These are phyloP conservation scores for Thermochaetoides thermophila DNA, from an alignment of 495 filamentous ascomycete species.

Conservation along the genomic window DNA sequence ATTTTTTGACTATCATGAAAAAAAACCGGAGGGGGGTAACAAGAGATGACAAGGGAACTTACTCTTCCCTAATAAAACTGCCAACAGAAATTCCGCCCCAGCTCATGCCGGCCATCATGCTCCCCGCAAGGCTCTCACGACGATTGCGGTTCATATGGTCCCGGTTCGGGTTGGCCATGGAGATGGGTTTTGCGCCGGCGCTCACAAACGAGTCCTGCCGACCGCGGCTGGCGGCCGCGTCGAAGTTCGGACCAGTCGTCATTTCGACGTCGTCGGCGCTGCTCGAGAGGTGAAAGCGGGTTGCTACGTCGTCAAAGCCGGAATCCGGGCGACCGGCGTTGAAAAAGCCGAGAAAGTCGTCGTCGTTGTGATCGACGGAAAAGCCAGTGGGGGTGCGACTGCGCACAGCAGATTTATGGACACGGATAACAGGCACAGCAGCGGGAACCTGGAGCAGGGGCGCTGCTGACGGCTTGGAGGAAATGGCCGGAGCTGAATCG, in stretches of 20 bases:
- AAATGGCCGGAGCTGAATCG: slow-evolving; percentile 13
- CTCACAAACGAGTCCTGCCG: slow-evolving; percentile 66
- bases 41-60: slow-evolving; percentile 32
- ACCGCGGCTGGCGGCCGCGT: slow-evolving; percentile 36
- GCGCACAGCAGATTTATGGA: slow-evolving; percentile 8
- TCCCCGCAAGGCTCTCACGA: slow-evolving; percentile 74
- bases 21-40: slow-evolving; percentile 1
- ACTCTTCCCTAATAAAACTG: slow-evolving; percentile 97
- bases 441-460: too few species aligned
- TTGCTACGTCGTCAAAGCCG: slow-evolving; percentile 4
- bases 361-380: slow-evolving; percentile 12
- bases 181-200: slow-evolving; percentile 73
- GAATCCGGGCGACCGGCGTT: slow-evolving; percentile 17
- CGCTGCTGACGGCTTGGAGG: slow-evolving; percentile 17
- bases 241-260: slow-evolving; percentile 46
- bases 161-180: slow-evolving; percentile 60
- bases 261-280: slow-evolving; percentile 36
- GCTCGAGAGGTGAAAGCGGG: slow-evolving; percentile 1
- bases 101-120: slow-evolving; percentile 86
- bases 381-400: slow-evolving; percentile 6
- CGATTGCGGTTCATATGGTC: slow-evolving; percentile 49
- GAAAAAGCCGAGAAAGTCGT: slow-evolving; percentile 23
- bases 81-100: slow-evolving; percentile 95
- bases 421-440: too few species aligned
- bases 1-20: too few species aligned